Conservation (phyloP, 2,329 filamentous ascomycete genomes). For the Trichoderma pleuroti region DNA sequence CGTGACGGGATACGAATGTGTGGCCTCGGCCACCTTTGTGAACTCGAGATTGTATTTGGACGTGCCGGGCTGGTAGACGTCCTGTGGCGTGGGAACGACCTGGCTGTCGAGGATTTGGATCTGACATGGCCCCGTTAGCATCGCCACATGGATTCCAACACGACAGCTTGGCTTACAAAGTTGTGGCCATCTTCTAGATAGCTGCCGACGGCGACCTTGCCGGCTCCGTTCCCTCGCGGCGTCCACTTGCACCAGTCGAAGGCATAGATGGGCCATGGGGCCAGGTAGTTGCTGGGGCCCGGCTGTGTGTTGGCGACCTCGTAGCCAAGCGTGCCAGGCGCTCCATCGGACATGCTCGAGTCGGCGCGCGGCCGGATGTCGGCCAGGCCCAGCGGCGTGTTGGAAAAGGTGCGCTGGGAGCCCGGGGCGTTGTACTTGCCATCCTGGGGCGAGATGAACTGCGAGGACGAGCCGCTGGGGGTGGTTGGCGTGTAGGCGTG, state of each 20-base stretch:
- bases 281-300: conserved; percentile 86
- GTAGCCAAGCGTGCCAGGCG: conserved; percentile 59
- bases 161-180: conserved; percentile 61
- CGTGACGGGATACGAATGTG: conserved; percentile 95
- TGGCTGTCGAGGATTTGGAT: conserved; percentile 97
- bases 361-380: conserved; percentile 88
- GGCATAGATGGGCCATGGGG: conserved; percentile 92
- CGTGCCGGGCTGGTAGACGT: conserved; percentile 65
- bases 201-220: conserved; percentile 92
- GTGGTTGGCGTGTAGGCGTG: conserved; percentile 61
- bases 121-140: conserved; percentile 41
- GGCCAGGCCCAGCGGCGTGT: conserved; percentile 84
- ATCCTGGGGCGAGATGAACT: conserved; percentile 61
- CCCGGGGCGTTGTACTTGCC: conserved; percentile 54
- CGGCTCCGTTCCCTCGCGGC: conserved; percentile 72
- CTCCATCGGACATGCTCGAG: conserved; percentile 71
- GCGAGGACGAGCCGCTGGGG: conserved; percentile 56
- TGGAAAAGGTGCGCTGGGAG: conserved; percentile 64
- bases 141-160: neutral
- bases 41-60: conserved; percentile 81
- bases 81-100: conserved; percentile 64
- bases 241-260: conserved; percentile 99
- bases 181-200: conserved; percentile 98
- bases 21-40: conserved; percentile 89
- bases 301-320: conserved; percentile 63